Evolutionary conservation across 2,329 filamentous ascomycete species (phyloP).

Genomic region (Fusarium cicatricum): DNA sequence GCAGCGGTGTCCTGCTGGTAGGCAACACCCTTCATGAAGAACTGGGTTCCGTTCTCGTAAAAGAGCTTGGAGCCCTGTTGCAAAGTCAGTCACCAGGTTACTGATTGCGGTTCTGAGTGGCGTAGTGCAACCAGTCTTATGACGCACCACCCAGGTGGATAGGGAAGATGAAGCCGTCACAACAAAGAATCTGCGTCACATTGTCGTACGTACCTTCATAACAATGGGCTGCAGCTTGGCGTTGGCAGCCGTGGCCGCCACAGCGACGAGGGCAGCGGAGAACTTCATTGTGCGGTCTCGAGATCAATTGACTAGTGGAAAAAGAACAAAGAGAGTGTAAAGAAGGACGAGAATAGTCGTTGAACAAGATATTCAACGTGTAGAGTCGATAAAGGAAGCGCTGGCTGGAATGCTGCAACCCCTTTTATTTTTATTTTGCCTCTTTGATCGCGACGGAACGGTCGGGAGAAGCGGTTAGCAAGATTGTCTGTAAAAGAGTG

Average conservation of each 20-base stretch:
- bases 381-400: constrained; percentile 7
- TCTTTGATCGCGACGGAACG: constrained; percentile 15
- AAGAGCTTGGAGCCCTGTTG: constrained; percentile 84
- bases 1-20: constrained; percentile 84
- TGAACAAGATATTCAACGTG: constrained; percentile 13
- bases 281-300: constrained; percentile 45
- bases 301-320: constrained; percentile 26
- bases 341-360: constrained; percentile 31
- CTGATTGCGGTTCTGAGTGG: too few relatives aligned
- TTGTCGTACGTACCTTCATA: constrained; percentile 67
- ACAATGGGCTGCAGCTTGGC: constrained; percentile 65
- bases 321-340: constrained; percentile 25
- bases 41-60: constrained; percentile 74
- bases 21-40: constrained; percentile 90
- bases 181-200: background rate
- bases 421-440: constrained; percentile 13
- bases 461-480: constrained; percentile 18
- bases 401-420: constrained; percentile 25
- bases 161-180: background rate
- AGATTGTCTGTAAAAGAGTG: constrained; percentile 41
- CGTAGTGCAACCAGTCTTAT: too few relatives aligned
- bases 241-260: constrained; percentile 51
- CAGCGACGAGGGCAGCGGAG: constrained; percentile 51
- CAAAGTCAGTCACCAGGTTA: background rate
- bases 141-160: background rate